Base-by-base conservation (phyloP, 805 yeast species). In the Wickerhamomyces alni region DNA sequence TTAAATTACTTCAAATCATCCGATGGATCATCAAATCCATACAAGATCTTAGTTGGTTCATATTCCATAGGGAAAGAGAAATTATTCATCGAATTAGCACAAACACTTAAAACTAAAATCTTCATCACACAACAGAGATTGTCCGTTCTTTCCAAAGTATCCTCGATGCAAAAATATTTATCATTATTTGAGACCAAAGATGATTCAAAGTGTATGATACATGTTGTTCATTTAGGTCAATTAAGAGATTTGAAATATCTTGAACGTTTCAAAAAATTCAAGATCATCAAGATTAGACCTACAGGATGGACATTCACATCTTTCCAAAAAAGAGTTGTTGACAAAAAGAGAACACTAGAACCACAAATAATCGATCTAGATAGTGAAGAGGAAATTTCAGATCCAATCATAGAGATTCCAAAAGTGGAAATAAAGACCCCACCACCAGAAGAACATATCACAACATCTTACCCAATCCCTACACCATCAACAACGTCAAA, bases 51-150 rank as follows among this genome's bases (percentile, higher is more conserved):
- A 9, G 80, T 93, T 13, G 98, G 98, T 0, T 80, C 96, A 0
- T 93, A 93, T 58, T 75, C 89, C 2, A 88, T 93, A 29, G 99
- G 99, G 3, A 93, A 93, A 56, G 99, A 93, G 57, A 75, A 82
- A 41, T 58, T 93, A 22, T 97, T 96, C 0, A 59, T 86, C 8
- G 66, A 75, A 1, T 63, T 85, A 11, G 84, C 87, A 49, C 62
- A 72, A 36, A 54, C 50, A 17, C 51, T 83, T 21, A 49, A 65
- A 1, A 66, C 81, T 21, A 80, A 76, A 42, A 75, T 84, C 2
- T 79, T 66, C 65, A 46, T 59, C 46, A 71, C 42, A 36, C 63
- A 19, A 62, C 80, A 15, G 63, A 66, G 3, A 19, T 27, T 11
- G 11, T 5, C 15, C 8, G 10, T 31, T 3, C 21, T 31, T 4